These are phyloP conservation scores for Hypoxylon sp. DNA, from an alignment of 2,329 filamentous ascomycete species.

Conservation along the genomic window DNA sequence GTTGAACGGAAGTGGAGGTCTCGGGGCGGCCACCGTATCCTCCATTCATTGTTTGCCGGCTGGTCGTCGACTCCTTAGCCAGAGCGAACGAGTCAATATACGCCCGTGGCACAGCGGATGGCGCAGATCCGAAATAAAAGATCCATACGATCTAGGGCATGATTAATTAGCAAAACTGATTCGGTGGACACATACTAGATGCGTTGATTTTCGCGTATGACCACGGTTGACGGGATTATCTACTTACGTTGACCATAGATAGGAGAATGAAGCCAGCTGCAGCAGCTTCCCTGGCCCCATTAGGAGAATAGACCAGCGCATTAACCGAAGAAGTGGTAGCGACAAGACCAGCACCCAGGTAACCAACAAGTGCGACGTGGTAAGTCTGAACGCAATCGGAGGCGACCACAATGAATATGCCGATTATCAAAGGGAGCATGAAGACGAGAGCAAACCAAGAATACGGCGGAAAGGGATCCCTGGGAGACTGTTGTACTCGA, in stretches of 20 bases:
- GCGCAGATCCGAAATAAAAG: conserved; percentile 96
- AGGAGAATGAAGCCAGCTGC: conserved; percentile 94
- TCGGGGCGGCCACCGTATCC: conserved; percentile 83
- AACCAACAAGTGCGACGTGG: conserved; percentile 91
- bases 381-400: conserved; percentile 89
- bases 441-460: conserved; percentile 93
- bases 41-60: conserved; percentile 78
- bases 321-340: conserved; percentile 90
- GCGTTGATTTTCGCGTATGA: background rate
- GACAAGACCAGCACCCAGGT: conserved; percentile 84
- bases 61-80: conserved; percentile 82
- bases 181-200: background rate
- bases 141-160: conserved; percentile 88
- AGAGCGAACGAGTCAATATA: conserved; percentile 97
- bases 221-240: background rate
- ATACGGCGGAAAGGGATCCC: conserved; percentile 79
- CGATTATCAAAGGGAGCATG: conserved; percentile 84
- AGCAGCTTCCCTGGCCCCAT: conserved; percentile 82
- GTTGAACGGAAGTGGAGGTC: conserved; percentile 80
- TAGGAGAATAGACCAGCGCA: conserved; percentile 81
- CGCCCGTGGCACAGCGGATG: conserved; percentile 84
- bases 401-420: conserved; percentile 84
- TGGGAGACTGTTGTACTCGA: conserved; percentile 61
- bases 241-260: conserved; percentile 88
- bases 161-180: conserved; percentile 1